Evolutionary conservation across 1,284 basidiomycete genomes (phyloP).

Genomic region (Inonotus hispidus): DNA sequence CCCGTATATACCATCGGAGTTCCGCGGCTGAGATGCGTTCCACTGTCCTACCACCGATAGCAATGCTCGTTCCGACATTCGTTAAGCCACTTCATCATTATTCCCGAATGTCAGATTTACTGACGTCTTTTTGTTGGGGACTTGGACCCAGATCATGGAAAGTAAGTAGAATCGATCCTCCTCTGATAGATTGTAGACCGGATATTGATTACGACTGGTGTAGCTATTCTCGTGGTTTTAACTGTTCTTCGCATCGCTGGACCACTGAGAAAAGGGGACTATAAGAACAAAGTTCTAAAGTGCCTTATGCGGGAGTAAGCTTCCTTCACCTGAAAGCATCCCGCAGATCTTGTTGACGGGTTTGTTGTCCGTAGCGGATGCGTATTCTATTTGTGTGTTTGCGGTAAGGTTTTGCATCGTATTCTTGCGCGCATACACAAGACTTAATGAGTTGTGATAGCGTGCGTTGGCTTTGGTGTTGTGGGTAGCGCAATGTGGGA

Average conservation of each 20-base stretch:
- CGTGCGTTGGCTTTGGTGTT: conserved; percentile 13
- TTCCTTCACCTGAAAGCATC: too few species aligned
- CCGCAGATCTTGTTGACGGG: too few species aligned
- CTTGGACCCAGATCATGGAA: conserved; percentile 7
- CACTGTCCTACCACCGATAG: neutral
- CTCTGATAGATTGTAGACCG: neutral
- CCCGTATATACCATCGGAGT: neutral
- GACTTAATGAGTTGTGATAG: neutral
- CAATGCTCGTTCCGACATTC: conserved; percentile 16
- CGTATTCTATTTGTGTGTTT: conserved; percentile 15
- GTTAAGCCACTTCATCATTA: neutral
- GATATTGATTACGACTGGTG: neutral
- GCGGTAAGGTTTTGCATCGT: too few species aligned
- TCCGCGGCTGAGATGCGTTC: neutral
- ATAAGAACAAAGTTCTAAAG: conserved; percentile 10
- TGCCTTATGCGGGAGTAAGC: conserved; percentile 14
- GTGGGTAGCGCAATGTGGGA: conserved; percentile 13
- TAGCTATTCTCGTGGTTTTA: conserved; percentile 11
- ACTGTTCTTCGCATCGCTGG: conserved; percentile 6
- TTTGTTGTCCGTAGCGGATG: conserved; percentile 11
- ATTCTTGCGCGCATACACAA: too few species aligned
- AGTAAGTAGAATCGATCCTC: conserved; percentile 4
- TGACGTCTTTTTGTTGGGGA: neutral
- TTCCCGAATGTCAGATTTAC: neutral
- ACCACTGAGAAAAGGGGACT: conserved; percentile 9